Base-by-base conservation (phyloP, 495 filamentous ascomycete species). In the Pseudomonodictys pantanalensis region DNA sequence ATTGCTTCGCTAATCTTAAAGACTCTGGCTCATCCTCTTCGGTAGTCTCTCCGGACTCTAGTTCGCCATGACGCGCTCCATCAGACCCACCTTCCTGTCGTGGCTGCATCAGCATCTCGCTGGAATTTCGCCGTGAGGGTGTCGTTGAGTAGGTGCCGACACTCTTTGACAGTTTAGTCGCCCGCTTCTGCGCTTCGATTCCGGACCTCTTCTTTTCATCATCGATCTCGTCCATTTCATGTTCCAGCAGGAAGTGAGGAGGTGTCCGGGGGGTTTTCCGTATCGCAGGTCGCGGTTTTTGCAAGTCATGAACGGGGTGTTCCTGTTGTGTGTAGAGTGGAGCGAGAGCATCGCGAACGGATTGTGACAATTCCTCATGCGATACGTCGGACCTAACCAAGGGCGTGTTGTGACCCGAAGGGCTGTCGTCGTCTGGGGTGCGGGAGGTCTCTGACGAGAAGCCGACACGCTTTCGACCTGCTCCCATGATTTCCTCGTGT, bases 261-360 rank as follows among this genome's bases (percentile, higher is more conserved):
- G 60, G 61, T 1, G 61, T 68, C 10, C 59, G 61, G 25, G 23
- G 23, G 11, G 39, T 48, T 51, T 45, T 60, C 15, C 65, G 55
- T 11, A 68, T 68, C 6, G 56, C 60, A 10, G 65, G 65, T 9
- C 56, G 56, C 11, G 65, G 65, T 35, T 64, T 68, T 3, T 60
- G 56, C 2, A 63, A 43, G 25, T 23, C 7, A 22, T 23, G 43
- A 12, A 8, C 17, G 2, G 5, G 43, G 12, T 23, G 10, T 23
- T 47, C 24, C n/a, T n/a, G n/a, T n/a, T n/a, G n/a, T 4, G 43
- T 4, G 18, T 63, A 67, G 1, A 48, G 43, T 10, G 43, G 41
- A 11, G 55, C 56, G 15, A 67, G 54, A 2, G 60, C 60, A 29
- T 42, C 60, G 39, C 64, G 64, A 23, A 67, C 48, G 24, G 62